Percentiles rank a stretch among this genome's conserved stretches.
These are phyloP conservation scores for Geopyxis carbonaria DNA, from an alignment of 495 filamentous ascomycete species.

Conservation along the genomic window DNA sequence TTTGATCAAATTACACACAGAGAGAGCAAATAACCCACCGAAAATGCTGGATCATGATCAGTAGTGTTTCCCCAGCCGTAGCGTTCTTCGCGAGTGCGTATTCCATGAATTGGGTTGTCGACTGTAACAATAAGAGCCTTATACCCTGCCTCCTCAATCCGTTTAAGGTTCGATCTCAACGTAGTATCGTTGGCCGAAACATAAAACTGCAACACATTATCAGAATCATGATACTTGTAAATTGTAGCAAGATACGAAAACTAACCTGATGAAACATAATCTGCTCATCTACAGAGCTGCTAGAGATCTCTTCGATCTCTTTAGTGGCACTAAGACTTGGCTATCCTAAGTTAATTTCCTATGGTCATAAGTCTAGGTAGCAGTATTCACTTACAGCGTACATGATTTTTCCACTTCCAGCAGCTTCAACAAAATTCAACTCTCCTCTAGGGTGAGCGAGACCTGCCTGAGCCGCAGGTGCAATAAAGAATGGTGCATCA, in stretches of 20 bases:
- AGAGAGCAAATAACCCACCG: too few species aligned
- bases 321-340: constrained; percentile 14
- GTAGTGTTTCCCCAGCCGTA: constrained; percentile 19
- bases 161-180: constrained; percentile 22
- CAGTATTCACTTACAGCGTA: constrained; percentile 19
- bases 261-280: constrained; percentile 20
- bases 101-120: constrained; percentile 28
- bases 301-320: constrained; percentile 27
- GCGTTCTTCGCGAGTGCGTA: constrained; percentile 27
- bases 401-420: constrained; percentile 26
- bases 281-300: constrained; percentile 22
- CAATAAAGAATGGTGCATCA: constrained; percentile 31
- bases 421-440: constrained; percentile 26
- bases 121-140: constrained; percentile 31
- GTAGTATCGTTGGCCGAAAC: constrained; percentile 27
- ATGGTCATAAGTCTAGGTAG: too few species aligned
- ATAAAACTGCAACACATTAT: constrained; percentile 15
- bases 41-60: constrained; percentile 6
- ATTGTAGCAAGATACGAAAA: neutral
- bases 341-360: neutral
- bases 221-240: neutral
- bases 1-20: too few species aligned
- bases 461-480: constrained; percentile 26
- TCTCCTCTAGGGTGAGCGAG: constrained; percentile 27
- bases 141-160: constrained; percentile 22